These are phyloP conservation scores for Candida sanyiensis DNA, from an alignment of 805 yeast species.

Conservation along the genomic window DNA sequence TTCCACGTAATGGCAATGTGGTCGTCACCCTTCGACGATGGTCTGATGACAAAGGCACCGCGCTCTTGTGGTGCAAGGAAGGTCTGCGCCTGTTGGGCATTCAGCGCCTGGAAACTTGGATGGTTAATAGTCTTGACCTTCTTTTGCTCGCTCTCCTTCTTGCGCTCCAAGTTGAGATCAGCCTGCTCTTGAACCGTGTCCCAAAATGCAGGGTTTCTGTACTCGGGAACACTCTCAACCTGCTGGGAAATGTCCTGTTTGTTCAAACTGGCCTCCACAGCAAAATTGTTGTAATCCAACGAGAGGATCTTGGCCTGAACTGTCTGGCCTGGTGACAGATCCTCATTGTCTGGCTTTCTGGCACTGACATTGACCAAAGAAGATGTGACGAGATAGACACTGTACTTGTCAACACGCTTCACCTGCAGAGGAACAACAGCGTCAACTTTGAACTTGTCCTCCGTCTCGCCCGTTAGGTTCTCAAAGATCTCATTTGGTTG, in stretches of 20 bases:
- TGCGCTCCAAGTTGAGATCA: conserved; percentile 54
- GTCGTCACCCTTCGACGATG: conserved; percentile 84
- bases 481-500: conserved; percentile 73
- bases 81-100: conserved; percentile 85
- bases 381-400: conserved; percentile 42
- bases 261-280: conserved; percentile 66
- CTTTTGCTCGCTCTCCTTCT: conserved; percentile 58
- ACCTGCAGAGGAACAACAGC: conserved; percentile 70
- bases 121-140: conserved; percentile 78
- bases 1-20: conserved; percentile 96
- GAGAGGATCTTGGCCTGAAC: conserved; percentile 73
- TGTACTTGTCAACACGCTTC: conserved; percentile 50
- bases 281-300: conserved; percentile 69
- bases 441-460: conserved; percentile 61
- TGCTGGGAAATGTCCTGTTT: conserved; percentile 57
- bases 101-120: conserved; percentile 82
- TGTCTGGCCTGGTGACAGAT: conserved; percentile 64
- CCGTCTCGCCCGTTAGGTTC: conserved; percentile 83
- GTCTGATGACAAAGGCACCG: conserved; percentile 92
- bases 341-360: conserved; percentile 42
- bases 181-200: conserved; percentile 66
- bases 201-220: conserved; percentile 67
- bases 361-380: conserved; percentile 61
- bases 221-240: conserved; percentile 27
- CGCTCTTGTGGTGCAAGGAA: conserved; percentile 80